Base-by-base conservation (phyloP, 352 stramenopile species). In the Globisporangium cylindrosporum region DNA sequence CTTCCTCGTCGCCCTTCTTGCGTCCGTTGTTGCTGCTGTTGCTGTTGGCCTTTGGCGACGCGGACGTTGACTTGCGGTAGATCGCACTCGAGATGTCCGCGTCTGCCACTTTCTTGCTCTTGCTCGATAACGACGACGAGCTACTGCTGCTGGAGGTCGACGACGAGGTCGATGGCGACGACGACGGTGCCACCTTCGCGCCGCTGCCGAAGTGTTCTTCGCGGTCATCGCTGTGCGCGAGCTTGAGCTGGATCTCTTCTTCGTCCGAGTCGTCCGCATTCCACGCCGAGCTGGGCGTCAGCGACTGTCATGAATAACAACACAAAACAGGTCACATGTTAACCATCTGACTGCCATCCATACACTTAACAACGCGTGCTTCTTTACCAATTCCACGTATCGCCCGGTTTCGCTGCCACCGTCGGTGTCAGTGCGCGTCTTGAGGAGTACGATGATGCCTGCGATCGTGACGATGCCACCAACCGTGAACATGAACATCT, bases 251-350 rank as follows among this genome's bases (percentile, higher is more conserved):
- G 51, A 92, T 71, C 67, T 93, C 85, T 66, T 93, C 85, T 78
- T 95, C 87, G 69, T 95, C 87, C 36, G 85, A 95, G 66, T 95
- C 85, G 58, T 95, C 85, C 9, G 79, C 70, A 58, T 81, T 90
- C 87, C 87, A 95, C 6, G 87, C 87, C 32, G 84, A 91, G 41
- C 80, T 92, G 4, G 85, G 85, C 25, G 87, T 95, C 61, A 93
- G 77, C 38, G 81, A 78, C 87, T 95, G 74, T 20, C 4, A 56
- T 38, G 8, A n/a, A 56, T 38, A 10, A 20, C 34, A 66, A 10
- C 2, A 64, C 5, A 22, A 75, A 27, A 59, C 55, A 48, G 34
- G 53, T 57, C 25, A 62, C 24, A 18, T 61, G 32, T 61, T 46
- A 61, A 20, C 32, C 15, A 59, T 24, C 20, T 36, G 38, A 12